A percentile compares a stretch with the other conserved stretches of the same genome.
Evolutionary conservation across 139 green algal species (phyloP).

Genomic region (Haematococcus lacustris): DNA sequence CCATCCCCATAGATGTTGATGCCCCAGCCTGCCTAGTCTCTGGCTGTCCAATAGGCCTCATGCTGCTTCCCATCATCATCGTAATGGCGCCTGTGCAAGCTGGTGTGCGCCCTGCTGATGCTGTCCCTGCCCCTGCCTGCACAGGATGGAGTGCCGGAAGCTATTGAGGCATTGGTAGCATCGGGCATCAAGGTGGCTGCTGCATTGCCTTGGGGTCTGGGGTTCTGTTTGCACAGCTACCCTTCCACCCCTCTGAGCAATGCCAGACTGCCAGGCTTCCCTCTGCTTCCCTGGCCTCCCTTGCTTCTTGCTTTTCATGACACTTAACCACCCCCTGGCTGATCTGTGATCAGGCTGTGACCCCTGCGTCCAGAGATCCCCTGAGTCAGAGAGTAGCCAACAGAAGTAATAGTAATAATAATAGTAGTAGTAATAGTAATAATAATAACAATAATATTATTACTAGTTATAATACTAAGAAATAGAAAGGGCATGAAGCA

Average conservation of each 20-base stretch:
- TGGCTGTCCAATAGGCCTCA: background rate
- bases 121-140: slow-evolving; percentile 8
- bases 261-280: background rate
- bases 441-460: too few relatives aligned
- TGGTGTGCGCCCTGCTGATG: background rate
- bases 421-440: too few relatives aligned
- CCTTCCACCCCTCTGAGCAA: background rate
- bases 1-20: background rate
- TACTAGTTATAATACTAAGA: too few relatives aligned
- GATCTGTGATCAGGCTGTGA: too few relatives aligned
- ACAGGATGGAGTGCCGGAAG: slow-evolving; percentile 71
- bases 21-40: background rate
- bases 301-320: background rate
- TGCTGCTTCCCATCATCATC: background rate
- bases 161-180: slow-evolving; percentile 48
- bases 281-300: background rate
- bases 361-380: too few relatives aligned
- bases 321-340: too few relatives aligned
- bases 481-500: too few relatives aligned
- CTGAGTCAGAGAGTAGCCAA: too few relatives aligned
- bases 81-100: background rate
- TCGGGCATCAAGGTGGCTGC: slow-evolving; percentile 77
- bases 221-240: too few relatives aligned
- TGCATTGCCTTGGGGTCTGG: too few relatives aligned
- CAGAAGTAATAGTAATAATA: too few relatives aligned